These are phyloP conservation scores for Mycena sp. DNA, from an alignment of 1,284 basidiomycete species.

Conservation along the genomic window DNA sequence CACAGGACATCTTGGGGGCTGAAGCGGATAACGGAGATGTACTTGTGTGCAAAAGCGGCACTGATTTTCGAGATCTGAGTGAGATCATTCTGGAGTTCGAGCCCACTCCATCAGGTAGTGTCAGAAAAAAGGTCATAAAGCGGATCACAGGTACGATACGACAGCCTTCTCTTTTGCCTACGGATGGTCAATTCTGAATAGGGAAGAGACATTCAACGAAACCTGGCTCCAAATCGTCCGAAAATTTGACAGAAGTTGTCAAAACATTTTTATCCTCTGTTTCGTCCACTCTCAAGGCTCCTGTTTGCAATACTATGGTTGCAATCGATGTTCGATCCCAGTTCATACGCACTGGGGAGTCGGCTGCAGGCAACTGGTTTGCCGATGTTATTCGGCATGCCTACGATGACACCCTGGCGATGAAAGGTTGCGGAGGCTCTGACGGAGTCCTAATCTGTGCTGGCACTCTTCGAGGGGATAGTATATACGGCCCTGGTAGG, in stretches of 20 bases:
- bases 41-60: constrained; percentile 71
- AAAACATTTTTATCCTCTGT: background rate
- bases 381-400: constrained; percentile 87
- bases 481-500: constrained; percentile 81
- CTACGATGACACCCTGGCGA: constrained; percentile 81
- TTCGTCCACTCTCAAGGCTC: constrained; percentile 71
- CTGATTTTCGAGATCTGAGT: constrained; percentile 75
- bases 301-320: constrained; percentile 68
- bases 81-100: constrained; percentile 61
- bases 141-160: constrained; percentile 50
- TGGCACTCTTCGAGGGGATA: constrained; percentile 89
- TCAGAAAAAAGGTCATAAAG: constrained; percentile 61
- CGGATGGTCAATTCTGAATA: constrained; percentile 10
- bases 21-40: constrained; percentile 65
- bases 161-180: background rate
- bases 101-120: constrained; percentile 54
- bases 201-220: constrained; percentile 30
- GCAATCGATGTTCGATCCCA: constrained; percentile 45
- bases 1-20: constrained; percentile 56
- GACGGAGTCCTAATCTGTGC: constrained; percentile 86
- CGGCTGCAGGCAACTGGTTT: constrained; percentile 89
- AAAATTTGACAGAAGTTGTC: constrained; percentile 18
- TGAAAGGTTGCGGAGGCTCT: constrained; percentile 67
- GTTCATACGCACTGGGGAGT: constrained; percentile 57
- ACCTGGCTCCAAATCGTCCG: constrained; percentile 16